phyloP scores from a whole-genome alignment of 352 stramenopile genomes.

The Vaucheria bursata region DNA sequence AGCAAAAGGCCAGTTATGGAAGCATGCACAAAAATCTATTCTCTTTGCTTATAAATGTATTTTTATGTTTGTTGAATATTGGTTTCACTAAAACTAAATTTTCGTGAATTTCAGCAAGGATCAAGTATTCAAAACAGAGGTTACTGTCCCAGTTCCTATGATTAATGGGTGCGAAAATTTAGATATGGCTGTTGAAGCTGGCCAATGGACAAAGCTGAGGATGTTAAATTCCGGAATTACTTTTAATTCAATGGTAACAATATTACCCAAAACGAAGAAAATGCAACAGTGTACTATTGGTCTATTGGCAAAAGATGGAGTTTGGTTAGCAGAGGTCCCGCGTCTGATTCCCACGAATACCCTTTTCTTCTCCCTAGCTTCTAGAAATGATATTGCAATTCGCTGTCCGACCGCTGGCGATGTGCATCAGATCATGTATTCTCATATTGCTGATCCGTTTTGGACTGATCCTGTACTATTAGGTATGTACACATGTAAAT shows the following conservation, averaged over 20 bases:
- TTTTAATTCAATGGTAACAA: not conserved
- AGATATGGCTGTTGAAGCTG: not conserved
- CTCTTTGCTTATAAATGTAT: too few relatives aligned
- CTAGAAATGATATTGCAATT: conserved; percentile 2
- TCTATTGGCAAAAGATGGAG: conserved; percentile 39
- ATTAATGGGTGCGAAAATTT: not conserved
- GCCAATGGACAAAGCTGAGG: not conserved
- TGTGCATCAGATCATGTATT: not conserved
- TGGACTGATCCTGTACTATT: too few relatives aligned
- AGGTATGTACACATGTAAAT: too few relatives aligned
- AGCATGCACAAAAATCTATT: too few relatives aligned
- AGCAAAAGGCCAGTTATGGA: too few relatives aligned
- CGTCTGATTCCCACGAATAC: not conserved
- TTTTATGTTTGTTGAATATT: too few relatives aligned
- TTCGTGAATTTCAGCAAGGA: too few relatives aligned
- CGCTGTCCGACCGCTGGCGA: conserved; percentile 7
- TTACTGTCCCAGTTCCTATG: not conserved
- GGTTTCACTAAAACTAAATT: too few relatives aligned
- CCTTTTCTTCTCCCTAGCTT: not conserved
- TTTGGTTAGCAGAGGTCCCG: conserved; percentile 30
- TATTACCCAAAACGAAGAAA: not conserved
- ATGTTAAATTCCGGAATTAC: not conserved
- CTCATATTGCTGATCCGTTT: not conserved
- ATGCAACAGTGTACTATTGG: conserved; percentile 17
- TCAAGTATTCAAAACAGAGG: not conserved